Conservation (phyloP, 257 asterid genomes). For the Nicotiana noctiflora region DNA sequence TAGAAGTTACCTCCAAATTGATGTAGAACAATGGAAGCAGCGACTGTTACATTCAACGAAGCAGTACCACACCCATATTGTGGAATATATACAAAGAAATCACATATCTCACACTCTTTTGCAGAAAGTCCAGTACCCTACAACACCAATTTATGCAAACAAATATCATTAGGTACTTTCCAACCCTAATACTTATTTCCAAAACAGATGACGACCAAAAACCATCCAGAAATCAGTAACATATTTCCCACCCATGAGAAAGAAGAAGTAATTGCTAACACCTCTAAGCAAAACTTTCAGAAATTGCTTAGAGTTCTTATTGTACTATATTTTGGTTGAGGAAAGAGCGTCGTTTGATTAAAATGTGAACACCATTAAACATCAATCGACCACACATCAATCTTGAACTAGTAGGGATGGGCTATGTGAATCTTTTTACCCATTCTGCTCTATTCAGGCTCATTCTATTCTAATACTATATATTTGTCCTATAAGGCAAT, state of each 20-base stretch:
- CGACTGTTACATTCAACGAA: slow-evolving; percentile 87
- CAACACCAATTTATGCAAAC: slow-evolving; percentile 7
- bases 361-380: neutral
- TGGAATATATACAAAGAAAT: slow-evolving; percentile 88
- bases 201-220: neutral
- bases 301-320: neutral
- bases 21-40: slow-evolving; percentile 88
- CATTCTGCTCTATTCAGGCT: neutral
- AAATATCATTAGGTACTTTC: neutral
- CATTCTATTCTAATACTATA: neutral
- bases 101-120: slow-evolving; percentile 91
- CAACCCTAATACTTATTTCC: neutral
- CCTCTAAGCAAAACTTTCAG: neutral
- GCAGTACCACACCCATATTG: slow-evolving; percentile 97
- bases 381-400: neutral
- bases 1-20: slow-evolving; percentile 72
- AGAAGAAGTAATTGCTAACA: neutral
- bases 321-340: neutral
- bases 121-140: slow-evolving; percentile 95
- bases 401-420: neutral
- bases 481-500: neutral
- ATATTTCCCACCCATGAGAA: neutral
- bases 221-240: slow-evolving; percentile 2
- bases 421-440: neutral
- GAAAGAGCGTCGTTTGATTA: neutral